Base-by-base conservation (phyloP, 305 asterid genomes). In the Caryopteris hybrid region DNA sequence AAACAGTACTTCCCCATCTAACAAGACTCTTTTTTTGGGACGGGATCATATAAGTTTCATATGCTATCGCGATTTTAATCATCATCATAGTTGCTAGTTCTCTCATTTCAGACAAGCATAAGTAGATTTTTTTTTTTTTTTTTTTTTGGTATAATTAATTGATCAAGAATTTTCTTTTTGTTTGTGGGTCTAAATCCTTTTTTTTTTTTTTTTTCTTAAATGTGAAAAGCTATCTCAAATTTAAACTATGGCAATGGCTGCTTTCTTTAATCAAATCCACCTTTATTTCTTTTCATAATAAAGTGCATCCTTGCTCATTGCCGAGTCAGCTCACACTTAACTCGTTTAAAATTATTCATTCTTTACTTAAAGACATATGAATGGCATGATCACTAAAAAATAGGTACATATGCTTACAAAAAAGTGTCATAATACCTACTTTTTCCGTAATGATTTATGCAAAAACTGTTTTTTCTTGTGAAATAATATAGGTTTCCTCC, bases 401-500 rank as follows among this genome's bases (percentile, higher is more conserved):
- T 36, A 59, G 14, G 22, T 17, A 43, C 31, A 34, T 55, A 31
- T 38, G 11, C 13, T 38, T 38, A 31, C 43, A 25, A 7, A 63
- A 29, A 46, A 20, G 69, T 17, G 36, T 27, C 0, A 60, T 13
- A 20, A 20, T 42, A 27, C 13, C 42, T n/a, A 46, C 57, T 56
- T 42, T 48, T 57, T 39, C 5, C 31, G 50, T 31, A 45, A 16
- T 47, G 31, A 45, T 39, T 29, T 38, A 52, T 43, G 16, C 8
- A 36, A 4, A 45, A 42, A 18, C 16, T 61, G 31, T 31, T 41
- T 17, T 64, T 55, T 29, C 5, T 16, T 54, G 34, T 6, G 7
- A 43, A 58, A 27, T 8, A 14, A 25, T 66, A 58, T 66, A 92
- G 98, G 89, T 81, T 85, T 92, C 77, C 84, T 85, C 48, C 95